Conservation (phyloP, 768 basidiomycete genomes). For the Hericium coralloides region DNA sequence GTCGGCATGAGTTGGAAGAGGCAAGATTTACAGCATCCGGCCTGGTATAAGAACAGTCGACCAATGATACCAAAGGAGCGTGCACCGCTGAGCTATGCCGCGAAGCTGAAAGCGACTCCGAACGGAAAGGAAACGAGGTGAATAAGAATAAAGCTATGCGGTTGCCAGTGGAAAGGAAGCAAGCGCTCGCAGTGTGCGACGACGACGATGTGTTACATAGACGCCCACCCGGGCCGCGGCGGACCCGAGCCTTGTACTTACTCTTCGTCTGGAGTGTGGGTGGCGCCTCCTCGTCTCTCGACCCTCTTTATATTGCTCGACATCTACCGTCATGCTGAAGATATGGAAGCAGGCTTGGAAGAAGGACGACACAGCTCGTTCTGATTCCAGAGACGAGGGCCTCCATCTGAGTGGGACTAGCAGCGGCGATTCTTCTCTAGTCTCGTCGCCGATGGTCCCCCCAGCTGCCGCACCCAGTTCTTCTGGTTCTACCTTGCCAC, state of each 20-base stretch:
- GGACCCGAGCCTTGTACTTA: too few relatives aligned
- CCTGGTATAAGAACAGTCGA: too few relatives aligned
- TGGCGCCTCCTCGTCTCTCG: constrained; percentile 2
- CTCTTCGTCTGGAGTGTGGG: too few relatives aligned
- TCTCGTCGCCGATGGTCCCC: constrained; percentile 7
- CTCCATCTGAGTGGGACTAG: constrained; percentile 4
- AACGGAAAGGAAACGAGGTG: too few relatives aligned
- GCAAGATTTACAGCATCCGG: neutral
- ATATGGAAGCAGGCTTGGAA: constrained; percentile 44
- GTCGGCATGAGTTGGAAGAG: neutral
- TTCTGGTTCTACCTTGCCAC: constrained; percentile 8
- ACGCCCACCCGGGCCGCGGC: too few relatives aligned
- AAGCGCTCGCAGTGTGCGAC: too few relatives aligned
- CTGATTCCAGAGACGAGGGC: constrained; percentile 7
- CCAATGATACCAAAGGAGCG: too few relatives aligned
- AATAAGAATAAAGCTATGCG: too few relatives aligned
- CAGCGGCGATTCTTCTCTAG: constrained; percentile 12
- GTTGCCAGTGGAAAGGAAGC: too few relatives aligned
- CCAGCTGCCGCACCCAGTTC: constrained; percentile 7
- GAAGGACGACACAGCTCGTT: constrained; percentile 19
- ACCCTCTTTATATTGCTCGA: constrained; percentile 29
- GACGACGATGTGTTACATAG: too few relatives aligned
- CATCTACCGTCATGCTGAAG: constrained; percentile 31
- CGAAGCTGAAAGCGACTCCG: too few relatives aligned
- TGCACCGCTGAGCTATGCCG: too few relatives aligned